Evolutionary conservation across 495 filamentous ascomycete species (phyloP).

Genomic region (Elasticomyces elasticus): DNA sequence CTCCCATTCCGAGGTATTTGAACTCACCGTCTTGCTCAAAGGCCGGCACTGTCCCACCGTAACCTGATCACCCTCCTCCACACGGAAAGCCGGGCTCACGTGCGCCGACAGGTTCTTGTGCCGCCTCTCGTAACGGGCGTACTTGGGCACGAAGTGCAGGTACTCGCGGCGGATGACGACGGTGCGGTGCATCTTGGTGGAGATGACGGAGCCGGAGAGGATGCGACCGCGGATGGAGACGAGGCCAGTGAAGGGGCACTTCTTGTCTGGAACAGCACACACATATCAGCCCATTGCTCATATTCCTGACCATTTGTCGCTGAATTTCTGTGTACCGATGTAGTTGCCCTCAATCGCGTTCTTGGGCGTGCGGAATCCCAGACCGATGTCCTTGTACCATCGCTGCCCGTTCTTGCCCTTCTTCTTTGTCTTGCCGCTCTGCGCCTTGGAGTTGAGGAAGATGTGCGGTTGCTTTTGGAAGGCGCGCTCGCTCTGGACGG

Average conservation of each 20-base stretch:
- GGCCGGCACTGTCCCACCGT: slow-evolving; percentile 98
- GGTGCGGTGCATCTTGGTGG: slow-evolving; percentile 57
- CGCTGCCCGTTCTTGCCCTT: slow-evolving; percentile 76
- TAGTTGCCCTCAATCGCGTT: slow-evolving; percentile 95
- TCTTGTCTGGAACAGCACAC: slow-evolving; percentile 72
- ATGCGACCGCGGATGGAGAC: slow-evolving; percentile 99
- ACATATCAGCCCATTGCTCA: slow-evolving; percentile 8
- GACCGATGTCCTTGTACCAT: slow-evolving; percentile 99
- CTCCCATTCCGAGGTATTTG: background rate
- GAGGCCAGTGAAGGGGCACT: slow-evolving; percentile 97
- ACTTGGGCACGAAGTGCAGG: slow-evolving; percentile 98
- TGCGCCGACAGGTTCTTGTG: slow-evolving; percentile 99
- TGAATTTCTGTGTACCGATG: slow-evolving; percentile 68
- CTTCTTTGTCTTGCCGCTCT: slow-evolving; percentile 74
- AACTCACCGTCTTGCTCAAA: slow-evolving; percentile 90
- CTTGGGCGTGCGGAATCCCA: slow-evolving; percentile 97
- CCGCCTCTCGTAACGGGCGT: slow-evolving; percentile 98
- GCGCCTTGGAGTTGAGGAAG: slow-evolving; percentile 86
- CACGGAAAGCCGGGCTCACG: slow-evolving; percentile 99
- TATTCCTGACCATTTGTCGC: background rate
- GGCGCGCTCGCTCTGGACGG: slow-evolving; percentile 31
- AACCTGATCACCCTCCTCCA: slow-evolving; percentile 97
- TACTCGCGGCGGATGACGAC: slow-evolving; percentile 99
- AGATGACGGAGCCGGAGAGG: slow-evolving; percentile 95
- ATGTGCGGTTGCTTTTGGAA: slow-evolving; percentile 77